These are phyloP conservation scores for Colletotrichum phormii DNA, from an alignment of 2,329 filamentous ascomycete genomes.

Conservation along the genomic window DNA sequence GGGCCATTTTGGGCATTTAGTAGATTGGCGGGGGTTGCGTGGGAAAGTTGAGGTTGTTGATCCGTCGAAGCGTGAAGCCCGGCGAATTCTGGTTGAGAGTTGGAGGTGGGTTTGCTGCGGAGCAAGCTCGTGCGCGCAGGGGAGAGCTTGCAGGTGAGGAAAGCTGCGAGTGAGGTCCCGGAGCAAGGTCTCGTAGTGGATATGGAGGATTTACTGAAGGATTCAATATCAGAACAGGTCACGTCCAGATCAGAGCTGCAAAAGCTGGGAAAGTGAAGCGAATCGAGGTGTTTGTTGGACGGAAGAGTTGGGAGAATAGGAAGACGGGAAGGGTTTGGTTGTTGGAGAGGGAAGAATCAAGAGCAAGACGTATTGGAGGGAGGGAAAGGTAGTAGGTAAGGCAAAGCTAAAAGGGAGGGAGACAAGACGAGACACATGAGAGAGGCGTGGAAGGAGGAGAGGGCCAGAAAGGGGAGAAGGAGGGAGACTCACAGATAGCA, in stretches of 20 bases:
- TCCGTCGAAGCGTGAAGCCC: background rate
- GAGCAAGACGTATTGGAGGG: constrained; percentile 11
- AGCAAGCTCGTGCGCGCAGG: background rate
- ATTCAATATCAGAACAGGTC: background rate
- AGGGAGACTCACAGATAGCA: constrained; percentile 6
- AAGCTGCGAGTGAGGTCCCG: background rate
- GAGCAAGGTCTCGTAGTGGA: background rate
- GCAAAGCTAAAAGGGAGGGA: constrained; percentile 25
- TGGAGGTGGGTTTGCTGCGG: background rate
- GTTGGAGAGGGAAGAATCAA: constrained; percentile 3
- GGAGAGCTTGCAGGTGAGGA: background rate
- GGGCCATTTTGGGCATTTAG: constrained; percentile 49
- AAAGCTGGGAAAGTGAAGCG: background rate
- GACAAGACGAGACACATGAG: background rate
- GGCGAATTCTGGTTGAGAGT: background rate
- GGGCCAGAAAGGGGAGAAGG: constrained; percentile 10
- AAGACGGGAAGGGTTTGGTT: constrained; percentile 2
- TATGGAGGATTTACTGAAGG: background rate
- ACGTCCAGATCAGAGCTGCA: background rate
- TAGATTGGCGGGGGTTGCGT: background rate
- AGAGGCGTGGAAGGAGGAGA: background rate
- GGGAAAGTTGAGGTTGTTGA: background rate
- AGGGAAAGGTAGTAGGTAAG: constrained; percentile 13
- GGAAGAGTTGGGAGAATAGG: constrained; percentile 15
- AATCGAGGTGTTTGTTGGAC: background rate